Evolutionary conservation across 1,284 basidiomycete species (phyloP).

Genomic region (Boletus semigastroideus): DNA sequence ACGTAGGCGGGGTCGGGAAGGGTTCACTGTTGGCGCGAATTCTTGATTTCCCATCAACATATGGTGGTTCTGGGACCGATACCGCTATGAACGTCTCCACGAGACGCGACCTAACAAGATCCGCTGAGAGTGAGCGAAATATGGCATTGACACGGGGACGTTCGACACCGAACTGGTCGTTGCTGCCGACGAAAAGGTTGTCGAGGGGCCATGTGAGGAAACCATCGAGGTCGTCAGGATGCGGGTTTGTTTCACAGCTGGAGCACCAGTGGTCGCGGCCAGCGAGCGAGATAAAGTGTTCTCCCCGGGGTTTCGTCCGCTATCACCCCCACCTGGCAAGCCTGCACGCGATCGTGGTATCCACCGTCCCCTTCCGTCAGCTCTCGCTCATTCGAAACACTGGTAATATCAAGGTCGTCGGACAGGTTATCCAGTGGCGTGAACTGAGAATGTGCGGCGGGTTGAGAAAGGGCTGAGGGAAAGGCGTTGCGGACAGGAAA

Average conservation of each 20-base stretch:
- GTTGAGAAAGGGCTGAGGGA: slow-evolving; percentile 68
- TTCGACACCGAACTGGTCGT: slow-evolving; percentile 10
- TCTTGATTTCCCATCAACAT: slow-evolving; percentile 20
- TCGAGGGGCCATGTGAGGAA: slow-evolving; percentile 39
- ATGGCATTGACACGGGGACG: slow-evolving; percentile 30
- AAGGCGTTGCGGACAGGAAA: slow-evolving; percentile 76
- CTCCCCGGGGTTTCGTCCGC: slow-evolving; percentile 27
- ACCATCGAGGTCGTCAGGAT: slow-evolving; percentile 51
- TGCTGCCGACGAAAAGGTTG: slow-evolving; percentile 13
- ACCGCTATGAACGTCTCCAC: slow-evolving; percentile 79
- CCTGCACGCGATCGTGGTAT: slow-evolving; percentile 40
- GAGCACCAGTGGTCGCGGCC: slow-evolving; percentile 18
- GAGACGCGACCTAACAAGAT: slow-evolving; percentile 66
- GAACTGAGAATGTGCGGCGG: slow-evolving; percentile 58
- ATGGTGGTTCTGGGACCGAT: slow-evolving; percentile 34
- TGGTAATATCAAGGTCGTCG: slow-evolving; percentile 62
- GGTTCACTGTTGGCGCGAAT: slow-evolving; percentile 29
- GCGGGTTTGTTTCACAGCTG: slow-evolving; percentile 39
- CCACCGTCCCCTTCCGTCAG: slow-evolving; percentile 39
- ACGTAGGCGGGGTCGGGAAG: slow-evolving; percentile 2
- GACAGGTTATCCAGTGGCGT: slow-evolving; percentile 52
- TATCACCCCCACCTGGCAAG: slow-evolving; percentile 33
- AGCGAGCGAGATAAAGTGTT: slow-evolving; percentile 19
- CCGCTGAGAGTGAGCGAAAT: slow-evolving; percentile 67
- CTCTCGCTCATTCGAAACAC: slow-evolving; percentile 30